Evolutionary conservation across 257 asterid genomes (phyloP).

Genomic region (Jacaranda mimosifolia): DNA sequence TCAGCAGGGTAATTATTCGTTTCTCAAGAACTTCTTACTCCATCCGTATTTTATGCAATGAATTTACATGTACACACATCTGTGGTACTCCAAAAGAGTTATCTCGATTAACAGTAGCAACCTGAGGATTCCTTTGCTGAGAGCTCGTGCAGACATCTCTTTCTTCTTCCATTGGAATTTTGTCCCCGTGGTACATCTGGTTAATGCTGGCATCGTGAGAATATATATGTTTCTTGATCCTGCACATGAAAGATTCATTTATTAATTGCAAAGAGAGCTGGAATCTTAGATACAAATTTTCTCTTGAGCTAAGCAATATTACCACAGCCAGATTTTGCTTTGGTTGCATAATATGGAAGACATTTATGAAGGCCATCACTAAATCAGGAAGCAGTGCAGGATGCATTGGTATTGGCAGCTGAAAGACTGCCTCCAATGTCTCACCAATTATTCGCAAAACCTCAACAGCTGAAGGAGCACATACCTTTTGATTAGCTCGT

Average conservation of each 20-base stretch:
- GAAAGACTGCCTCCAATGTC: slow-evolving; percentile 89
- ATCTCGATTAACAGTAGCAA: slow-evolving; percentile 74
- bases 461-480: slow-evolving; percentile 91
- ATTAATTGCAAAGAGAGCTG: slow-evolving; percentile 16
- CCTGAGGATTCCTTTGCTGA: slow-evolving; percentile 79
- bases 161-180: slow-evolving; percentile 85
- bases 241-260: slow-evolving; percentile 36
- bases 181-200: slow-evolving; percentile 76
- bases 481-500: slow-evolving; percentile 80
- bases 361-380: slow-evolving; percentile 87
- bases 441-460: slow-evolving; percentile 85
- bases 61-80: slow-evolving; percentile 84
- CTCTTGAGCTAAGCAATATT: slow-evolving; percentile 38
- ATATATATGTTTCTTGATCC: slow-evolving; percentile 81
- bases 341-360: slow-evolving; percentile 80
- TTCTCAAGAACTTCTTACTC: slow-evolving; percentile 89
- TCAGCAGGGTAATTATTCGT: slow-evolving; percentile 79
- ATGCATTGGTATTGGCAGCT: slow-evolving; percentile 96
- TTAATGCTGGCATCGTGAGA: slow-evolving; percentile 92
- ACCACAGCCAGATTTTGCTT: slow-evolving; percentile 95
- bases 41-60: slow-evolving; percentile 73
- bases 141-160: slow-evolving; percentile 62
- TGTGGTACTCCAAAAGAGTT: slow-evolving; percentile 71
- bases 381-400: slow-evolving; percentile 92
- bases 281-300: slow-evolving; percentile 14